phyloP scores from a whole-genome alignment of 2,329 filamentous ascomycete genomes.

The Fusarium beomiforme region DNA sequence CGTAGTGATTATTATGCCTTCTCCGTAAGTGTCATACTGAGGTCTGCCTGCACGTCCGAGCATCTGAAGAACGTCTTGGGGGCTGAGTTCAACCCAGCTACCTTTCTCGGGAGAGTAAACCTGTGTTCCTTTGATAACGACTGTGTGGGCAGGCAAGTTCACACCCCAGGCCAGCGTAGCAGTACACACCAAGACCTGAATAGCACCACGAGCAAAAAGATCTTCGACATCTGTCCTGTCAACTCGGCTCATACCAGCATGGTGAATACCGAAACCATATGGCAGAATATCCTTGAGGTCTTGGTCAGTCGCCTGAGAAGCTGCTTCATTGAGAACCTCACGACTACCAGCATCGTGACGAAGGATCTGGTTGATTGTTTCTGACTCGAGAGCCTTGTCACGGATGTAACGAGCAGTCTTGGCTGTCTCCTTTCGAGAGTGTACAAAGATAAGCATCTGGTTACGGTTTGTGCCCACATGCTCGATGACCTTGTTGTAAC shows the following conservation, averaged over 20 bases:
- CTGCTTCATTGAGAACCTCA: constrained; percentile 87
- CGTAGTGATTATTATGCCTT: constrained; percentile 98
- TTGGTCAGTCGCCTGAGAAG: constrained; percentile 81
- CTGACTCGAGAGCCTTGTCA: constrained; percentile 96
- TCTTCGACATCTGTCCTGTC: constrained; percentile 96
- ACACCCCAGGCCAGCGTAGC: constrained; percentile 99
- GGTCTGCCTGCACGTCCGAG: constrained; percentile 95
- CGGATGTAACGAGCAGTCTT: constrained; percentile 97
- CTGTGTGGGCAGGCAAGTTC: constrained; percentile 95
- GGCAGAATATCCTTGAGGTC: constrained; percentile 94
- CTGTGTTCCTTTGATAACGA: constrained; percentile 98
- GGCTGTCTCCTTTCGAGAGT: constrained; percentile 96
- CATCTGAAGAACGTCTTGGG: constrained; percentile 98
- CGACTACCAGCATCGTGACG: constrained; percentile 91
- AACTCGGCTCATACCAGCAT: constrained; percentile 95
- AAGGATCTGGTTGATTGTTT: constrained; percentile 95
- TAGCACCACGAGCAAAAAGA: constrained; percentile 87
- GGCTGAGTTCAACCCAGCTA: constrained; percentile 97
- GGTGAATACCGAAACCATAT: constrained; percentile 97
- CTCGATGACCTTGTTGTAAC: constrained; percentile 96
- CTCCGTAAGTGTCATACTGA: constrained; percentile 96
- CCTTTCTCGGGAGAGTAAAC: constrained; percentile 99
- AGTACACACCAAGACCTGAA: constrained; percentile 96
- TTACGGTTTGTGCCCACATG: constrained; percentile 93
- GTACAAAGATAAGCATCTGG: constrained; percentile 99